These are phyloP conservation scores for Calonectria leucothoes DNA, from an alignment of 2,329 filamentous ascomycete species.

Conservation along the genomic window DNA sequence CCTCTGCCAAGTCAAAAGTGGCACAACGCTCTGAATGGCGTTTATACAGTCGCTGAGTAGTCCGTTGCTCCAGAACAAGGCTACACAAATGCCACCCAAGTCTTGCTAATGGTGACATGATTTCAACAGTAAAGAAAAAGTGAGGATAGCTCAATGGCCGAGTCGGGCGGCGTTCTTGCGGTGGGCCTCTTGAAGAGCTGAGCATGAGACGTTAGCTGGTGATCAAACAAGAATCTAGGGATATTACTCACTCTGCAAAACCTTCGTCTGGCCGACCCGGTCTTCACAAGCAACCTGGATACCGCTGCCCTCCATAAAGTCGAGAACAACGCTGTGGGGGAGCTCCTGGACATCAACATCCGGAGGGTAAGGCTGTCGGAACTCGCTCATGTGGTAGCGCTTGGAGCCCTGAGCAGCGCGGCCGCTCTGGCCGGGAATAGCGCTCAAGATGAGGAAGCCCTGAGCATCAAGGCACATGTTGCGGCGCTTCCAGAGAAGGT, in stretches of 20 bases:
- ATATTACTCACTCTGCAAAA: slow-evolving; percentile 62
- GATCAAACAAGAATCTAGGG: slow-evolving; percentile 46
- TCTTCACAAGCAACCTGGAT: slow-evolving; percentile 75
- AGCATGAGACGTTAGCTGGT: slow-evolving; percentile 52
- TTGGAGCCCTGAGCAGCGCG: slow-evolving; percentile 65
- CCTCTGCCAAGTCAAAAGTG: slow-evolving; percentile 5
- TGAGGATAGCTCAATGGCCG: slow-evolving; percentile 40
- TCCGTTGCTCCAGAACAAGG: slow-evolving; percentile 6
- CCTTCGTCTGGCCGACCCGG: slow-evolving; percentile 65
- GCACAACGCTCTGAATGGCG: neutral
- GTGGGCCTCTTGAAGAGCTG: slow-evolving; percentile 52
- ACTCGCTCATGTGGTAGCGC: slow-evolving; percentile 88
- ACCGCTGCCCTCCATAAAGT: slow-evolving; percentile 70
- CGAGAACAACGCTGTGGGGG: slow-evolving; percentile 81
- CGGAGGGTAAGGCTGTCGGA: slow-evolving; percentile 81
- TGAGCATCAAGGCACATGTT: slow-evolving; percentile 86
- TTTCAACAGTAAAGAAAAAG: neutral
- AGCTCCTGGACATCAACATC: slow-evolving; percentile 94
- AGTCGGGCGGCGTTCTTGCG: slow-evolving; percentile 46
- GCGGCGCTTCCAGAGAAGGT: slow-evolving; percentile 94
- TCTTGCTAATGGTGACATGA: slow-evolving; percentile 1
- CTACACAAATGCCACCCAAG: slow-evolving; percentile 12
- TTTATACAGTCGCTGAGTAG: neutral
- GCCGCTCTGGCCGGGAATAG: slow-evolving; percentile 66
- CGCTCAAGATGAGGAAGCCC: slow-evolving; percentile 84